phyloP scores from a whole-genome alignment of 495 filamentous ascomycete species.

The Penicillium mononematosum region DNA sequence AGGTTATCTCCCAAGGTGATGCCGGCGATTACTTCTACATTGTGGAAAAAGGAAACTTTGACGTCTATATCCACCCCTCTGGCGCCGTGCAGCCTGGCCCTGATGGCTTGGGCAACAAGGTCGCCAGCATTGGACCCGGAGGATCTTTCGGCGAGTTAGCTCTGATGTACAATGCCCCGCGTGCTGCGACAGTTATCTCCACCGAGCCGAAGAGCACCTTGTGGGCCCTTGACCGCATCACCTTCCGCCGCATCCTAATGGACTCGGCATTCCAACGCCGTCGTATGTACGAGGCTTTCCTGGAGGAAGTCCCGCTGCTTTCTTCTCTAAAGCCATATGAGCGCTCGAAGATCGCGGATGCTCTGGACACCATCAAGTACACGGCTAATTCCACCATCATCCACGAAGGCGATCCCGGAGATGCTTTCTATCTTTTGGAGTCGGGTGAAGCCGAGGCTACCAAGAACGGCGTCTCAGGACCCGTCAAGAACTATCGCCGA shows the following conservation, averaged over 20 bases:
- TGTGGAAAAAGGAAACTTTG: constrained; percentile 86
- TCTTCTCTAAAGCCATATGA: constrained; percentile 83
- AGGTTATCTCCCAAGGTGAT: constrained; percentile 95
- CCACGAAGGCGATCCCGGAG: constrained; percentile 84
- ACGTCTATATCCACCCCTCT: constrained; percentile 83
- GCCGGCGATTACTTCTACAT: constrained; percentile 98
- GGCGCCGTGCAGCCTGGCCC: constrained; percentile 78
- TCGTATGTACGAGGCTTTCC: constrained; percentile 94
- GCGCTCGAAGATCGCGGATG: constrained; percentile 94
- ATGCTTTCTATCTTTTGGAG: constrained; percentile 91
- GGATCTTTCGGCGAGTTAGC: constrained; percentile 97
- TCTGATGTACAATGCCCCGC: constrained; percentile 97
- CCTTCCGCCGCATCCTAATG: constrained; percentile 97
- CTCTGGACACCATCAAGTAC: constrained; percentile 85
- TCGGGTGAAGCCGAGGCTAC: constrained; percentile 82
- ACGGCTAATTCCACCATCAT: constrained; percentile 81
- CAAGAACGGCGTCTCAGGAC: constrained; percentile 60
- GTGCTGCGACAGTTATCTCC: constrained; percentile 92
- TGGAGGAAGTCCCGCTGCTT: constrained; percentile 94
- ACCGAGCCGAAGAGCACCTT: constrained; percentile 75
- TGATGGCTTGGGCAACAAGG: constrained; percentile 80
- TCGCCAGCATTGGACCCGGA: constrained; percentile 79
- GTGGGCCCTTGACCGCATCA: constrained; percentile 93
- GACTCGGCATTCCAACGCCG: constrained; percentile 94
- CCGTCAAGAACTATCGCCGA: constrained; percentile 78